A percentile compares a stretch with the other conserved stretches of the same genome.
Conservation (phyloP, 2,329 filamentous ascomycete species). For the Orbilia brochopaga region DNA sequence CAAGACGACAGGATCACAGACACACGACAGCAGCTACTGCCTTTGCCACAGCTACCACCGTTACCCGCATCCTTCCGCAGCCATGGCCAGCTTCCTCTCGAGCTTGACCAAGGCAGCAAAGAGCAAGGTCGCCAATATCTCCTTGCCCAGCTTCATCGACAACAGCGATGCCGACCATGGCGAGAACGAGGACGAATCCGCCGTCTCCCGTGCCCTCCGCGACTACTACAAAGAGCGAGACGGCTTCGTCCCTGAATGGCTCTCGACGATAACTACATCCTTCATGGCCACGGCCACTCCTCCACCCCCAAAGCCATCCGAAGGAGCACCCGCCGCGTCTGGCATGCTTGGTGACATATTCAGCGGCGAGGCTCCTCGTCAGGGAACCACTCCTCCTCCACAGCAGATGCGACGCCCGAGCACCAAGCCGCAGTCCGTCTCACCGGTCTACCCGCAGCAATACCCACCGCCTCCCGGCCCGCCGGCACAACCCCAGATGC, state of each 20-base stretch:
- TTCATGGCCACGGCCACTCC: conserved; percentile 8
- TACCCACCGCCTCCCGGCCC: conserved; percentile 26
- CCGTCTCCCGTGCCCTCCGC: conserved; percentile 46
- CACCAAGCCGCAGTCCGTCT: conserved; percentile 12
- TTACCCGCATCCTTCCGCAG: neutral
- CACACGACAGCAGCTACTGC: neutral
- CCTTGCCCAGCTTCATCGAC: conserved; percentile 26
- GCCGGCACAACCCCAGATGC: conserved; percentile 7
- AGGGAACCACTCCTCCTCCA: conserved; percentile 6
- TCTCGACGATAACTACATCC: conserved; percentile 19
- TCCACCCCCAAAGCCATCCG: neutral
- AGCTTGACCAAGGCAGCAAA: conserved; percentile 19
- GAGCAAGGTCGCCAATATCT: conserved; percentile 40
- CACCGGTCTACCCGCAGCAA: conserved; percentile 36
- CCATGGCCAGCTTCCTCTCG: conserved; percentile 33
- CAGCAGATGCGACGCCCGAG: conserved; percentile 19
- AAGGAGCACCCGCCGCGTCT: conserved; percentile 21
- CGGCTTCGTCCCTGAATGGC: conserved; percentile 48
- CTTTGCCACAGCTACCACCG: neutral
- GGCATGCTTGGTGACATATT: conserved; percentile 47
- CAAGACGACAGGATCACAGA: neutral
- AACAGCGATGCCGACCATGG: conserved; percentile 27
- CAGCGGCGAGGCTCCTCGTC: conserved; percentile 17
- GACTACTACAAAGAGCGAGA: conserved; percentile 49
- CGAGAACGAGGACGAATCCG: conserved; percentile 45